Conservation (phyloP, 306 rosid genomes). For the Gastrolobium bilobum region DNA sequence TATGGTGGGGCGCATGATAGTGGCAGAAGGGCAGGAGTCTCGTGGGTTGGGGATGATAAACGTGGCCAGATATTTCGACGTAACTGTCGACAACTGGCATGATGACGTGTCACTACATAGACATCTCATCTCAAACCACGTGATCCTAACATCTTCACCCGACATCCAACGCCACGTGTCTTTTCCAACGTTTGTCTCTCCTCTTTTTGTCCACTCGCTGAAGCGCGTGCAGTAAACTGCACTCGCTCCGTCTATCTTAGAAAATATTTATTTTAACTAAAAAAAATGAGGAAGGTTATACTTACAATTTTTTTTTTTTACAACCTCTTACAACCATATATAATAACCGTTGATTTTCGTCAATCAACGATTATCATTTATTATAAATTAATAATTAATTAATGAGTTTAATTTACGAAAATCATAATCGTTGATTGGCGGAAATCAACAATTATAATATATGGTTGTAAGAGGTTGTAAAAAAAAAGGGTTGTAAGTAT, state of each 20-base stretch:
- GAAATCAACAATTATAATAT: too few species aligned
- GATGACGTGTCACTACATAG: conserved; percentile 45
- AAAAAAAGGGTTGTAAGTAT: too few species aligned
- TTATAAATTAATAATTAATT: too few species aligned
- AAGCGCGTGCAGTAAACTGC: neutral
- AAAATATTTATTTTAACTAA: too few species aligned
- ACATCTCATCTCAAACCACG: conserved; percentile 50
- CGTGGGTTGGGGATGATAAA: conserved; percentile 30
- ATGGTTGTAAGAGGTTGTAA: too few species aligned
- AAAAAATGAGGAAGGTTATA: too few species aligned
- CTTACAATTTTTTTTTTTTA: too few species aligned
- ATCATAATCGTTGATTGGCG: too few species aligned
- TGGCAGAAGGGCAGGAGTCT: neutral
- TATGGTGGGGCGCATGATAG: neutral
- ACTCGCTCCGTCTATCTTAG: neutral
- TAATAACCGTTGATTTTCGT: too few species aligned
- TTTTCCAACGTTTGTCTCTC: neutral
- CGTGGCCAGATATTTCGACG: conserved; percentile 42
- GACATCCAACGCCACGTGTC: conserved; percentile 56
- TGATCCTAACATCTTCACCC: conserved; percentile 36
- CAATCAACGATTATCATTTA: too few species aligned
- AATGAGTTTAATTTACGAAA: too few species aligned
- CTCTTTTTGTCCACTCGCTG: neutral
- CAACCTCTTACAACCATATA: too few species aligned
- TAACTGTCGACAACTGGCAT: conserved; percentile 49